Evolutionary conservation across 345 rosid genomes (phyloP).

Genomic region (Erodium maritimum): DNA sequence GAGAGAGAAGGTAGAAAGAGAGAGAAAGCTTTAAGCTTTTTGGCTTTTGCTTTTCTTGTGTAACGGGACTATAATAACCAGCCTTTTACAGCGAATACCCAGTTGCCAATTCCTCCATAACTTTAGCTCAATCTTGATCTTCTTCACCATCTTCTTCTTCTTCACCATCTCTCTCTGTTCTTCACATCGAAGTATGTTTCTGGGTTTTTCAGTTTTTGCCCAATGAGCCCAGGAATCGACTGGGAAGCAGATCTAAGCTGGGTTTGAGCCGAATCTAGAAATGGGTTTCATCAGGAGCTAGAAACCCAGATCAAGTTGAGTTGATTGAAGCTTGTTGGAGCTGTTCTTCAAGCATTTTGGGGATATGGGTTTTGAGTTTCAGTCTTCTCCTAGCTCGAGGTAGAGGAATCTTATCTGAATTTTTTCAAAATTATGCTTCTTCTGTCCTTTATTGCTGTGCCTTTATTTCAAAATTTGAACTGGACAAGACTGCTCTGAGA

Average conservation of each 20-base stretch:
- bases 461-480: too few relatives aligned
- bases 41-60: constrained; percentile 5
- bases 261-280: too few relatives aligned
- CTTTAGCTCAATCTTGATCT: constrained; percentile 3
- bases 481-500: too few relatives aligned
- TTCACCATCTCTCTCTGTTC: not conserved
- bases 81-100: constrained; percentile 27
- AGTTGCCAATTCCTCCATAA: constrained; percentile 11
- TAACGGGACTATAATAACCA: constrained; percentile 13
- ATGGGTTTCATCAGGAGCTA: not conserved
- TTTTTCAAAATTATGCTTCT: not conserved
- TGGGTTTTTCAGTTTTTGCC: not conserved
- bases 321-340: constrained; percentile 6
- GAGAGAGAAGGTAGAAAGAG: not conserved
- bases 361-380: constrained; percentile 24
- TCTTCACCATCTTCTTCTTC: not conserved
- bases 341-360: constrained; percentile 19
- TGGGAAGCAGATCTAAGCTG: constrained; percentile 15
- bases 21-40: not conserved
- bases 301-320: constrained; percentile 16
- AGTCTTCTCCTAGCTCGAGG: constrained; percentile 23
- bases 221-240: constrained; percentile 8
- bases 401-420: constrained; percentile 4
- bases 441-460: constrained; percentile 2
- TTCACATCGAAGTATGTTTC: not conserved